These are phyloP conservation scores for Saccharomyces cerevisiae DNA, from an alignment of 805 yeast genomes.

Conservation along the genomic window DNA sequence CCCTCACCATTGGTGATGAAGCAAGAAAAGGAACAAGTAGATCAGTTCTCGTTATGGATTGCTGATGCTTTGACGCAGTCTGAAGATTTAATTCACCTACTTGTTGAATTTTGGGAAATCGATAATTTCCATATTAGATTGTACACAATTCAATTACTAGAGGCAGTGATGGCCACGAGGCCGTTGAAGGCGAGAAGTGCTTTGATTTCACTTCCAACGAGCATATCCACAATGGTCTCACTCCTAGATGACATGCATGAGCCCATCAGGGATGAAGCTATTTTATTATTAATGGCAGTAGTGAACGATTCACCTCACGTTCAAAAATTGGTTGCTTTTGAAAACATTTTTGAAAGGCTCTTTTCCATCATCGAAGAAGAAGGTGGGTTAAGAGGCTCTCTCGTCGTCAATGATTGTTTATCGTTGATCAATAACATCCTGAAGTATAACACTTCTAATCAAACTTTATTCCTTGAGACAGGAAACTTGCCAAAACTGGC, in stretches of 20 bases:
- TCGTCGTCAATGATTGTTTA: slow-evolving; percentile 86
- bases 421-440: slow-evolving; percentile 64
- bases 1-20: slow-evolving; percentile 62
- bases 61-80: slow-evolving; percentile 84
- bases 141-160: slow-evolving; percentile 76
- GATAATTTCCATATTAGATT: slow-evolving; percentile 70
- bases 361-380: slow-evolving; percentile 77
- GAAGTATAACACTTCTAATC: slow-evolving; percentile 81
- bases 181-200: slow-evolving; percentile 65
- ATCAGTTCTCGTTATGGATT: slow-evolving; percentile 88
- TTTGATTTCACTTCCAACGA: slow-evolving; percentile 64
- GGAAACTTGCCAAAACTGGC: slow-evolving; percentile 65
- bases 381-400: slow-evolving; percentile 82
- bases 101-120: slow-evolving; percentile 43
- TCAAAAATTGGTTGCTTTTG: slow-evolving; percentile 90
- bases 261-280: slow-evolving; percentile 82
- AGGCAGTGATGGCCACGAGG: slow-evolving; percentile 73
- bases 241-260: slow-evolving; percentile 61
- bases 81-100: slow-evolving; percentile 33
- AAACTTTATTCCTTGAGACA: slow-evolving; percentile 78
- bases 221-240: slow-evolving; percentile 65
- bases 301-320: slow-evolving; percentile 76
- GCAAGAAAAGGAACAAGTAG: slow-evolving; percentile 43
- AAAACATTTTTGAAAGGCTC: slow-evolving; percentile 76
- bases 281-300: slow-evolving; percentile 72